These are phyloP conservation scores for Micromonas pusilla DNA, from an alignment of 139 green algal genomes.

Conservation along the genomic window DNA sequence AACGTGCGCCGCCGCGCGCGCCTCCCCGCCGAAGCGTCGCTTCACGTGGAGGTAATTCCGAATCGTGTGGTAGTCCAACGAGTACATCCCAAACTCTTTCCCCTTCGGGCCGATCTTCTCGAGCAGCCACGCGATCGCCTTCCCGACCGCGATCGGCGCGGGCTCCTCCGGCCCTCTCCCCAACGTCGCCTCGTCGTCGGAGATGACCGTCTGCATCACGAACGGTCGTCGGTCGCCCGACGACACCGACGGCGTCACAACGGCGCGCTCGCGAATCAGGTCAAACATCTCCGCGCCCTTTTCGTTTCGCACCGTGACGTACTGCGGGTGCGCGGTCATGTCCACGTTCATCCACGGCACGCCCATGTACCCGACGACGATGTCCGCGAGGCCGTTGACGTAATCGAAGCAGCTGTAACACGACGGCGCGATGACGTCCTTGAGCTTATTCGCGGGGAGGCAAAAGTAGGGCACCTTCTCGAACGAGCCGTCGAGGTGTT, in stretches of 20 bases:
- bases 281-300: slow-evolving; percentile 76
- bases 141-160: slow-evolving; percentile 58
- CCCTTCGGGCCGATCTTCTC: slow-evolving; percentile 77
- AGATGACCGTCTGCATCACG: slow-evolving; percentile 84
- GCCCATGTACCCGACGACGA: slow-evolving; percentile 95
- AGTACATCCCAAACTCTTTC: slow-evolving; percentile 92
- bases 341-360: slow-evolving; percentile 38
- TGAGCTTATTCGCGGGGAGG: slow-evolving; percentile 83
- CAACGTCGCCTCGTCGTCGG: slow-evolving; percentile 87
- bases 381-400: slow-evolving; percentile 82
- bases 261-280: slow-evolving; percentile 30
- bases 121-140: slow-evolving; percentile 45
- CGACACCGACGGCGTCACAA: slow-evolving; percentile 14
- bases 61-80: slow-evolving; percentile 93
- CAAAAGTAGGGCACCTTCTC: slow-evolving; percentile 96
- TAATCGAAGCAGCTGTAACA: slow-evolving; percentile 98
- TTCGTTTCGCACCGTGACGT: slow-evolving; percentile 82
- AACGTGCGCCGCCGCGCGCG: slow-evolving; percentile 52
- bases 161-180: slow-evolving; percentile 63
- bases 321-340: slow-evolving; percentile 87
- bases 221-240: slow-evolving; percentile 41
- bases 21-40: slow-evolving; percentile 38
- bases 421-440: slow-evolving; percentile 82
- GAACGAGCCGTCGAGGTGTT: slow-evolving; percentile 53
- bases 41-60: slow-evolving; percentile 84